Base-by-base conservation (phyloP, 2,329 filamentous ascomycete species). In the Botrytis galanthina region DNA sequence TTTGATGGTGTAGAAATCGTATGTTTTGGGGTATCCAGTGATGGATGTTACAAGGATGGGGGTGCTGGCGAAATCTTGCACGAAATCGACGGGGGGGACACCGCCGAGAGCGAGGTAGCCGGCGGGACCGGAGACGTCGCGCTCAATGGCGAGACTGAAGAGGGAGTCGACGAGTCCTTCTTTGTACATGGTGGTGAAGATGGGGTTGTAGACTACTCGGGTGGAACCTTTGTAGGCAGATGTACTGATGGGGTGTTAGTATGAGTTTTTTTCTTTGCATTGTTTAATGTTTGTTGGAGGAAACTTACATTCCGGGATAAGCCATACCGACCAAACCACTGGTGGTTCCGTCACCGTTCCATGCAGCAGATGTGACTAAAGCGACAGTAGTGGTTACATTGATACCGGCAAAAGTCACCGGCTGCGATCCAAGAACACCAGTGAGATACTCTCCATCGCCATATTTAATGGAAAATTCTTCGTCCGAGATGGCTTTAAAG, bases 251-350 rank as follows among this genome's bases (percentile, higher is more conserved):
- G 3, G 22, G 39, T n/a, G 29, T 54, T 61, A 46, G 57, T 35
- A 20, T 42, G 29, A 29, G 51, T 37, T 35, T 35, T 32, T 54
- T 37, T 2, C 6, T 39, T 51, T 26, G 8, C 51, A 18, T 60
- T 20, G 39, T 8, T 39, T 4, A 32, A 35, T 54, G 26, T 39
- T 20, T 42, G 3, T 3, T 22, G 44, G n/a, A 18, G 32, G 16
- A 20, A 29, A 5, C 75, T 62, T 73, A 76, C 74, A 87, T 76
- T 35, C 82, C 80, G 16, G 84, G 83, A 76, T 86, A 88, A 1
- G 82, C 85, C 16, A 89, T 81, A 1, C 87, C 87, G 4, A 88
- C 76, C 8, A 88, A 79, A 3, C 87, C 87, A 29, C 83, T 84
- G 1, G 84, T 84, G 35, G 82, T 78, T 2, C 80, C 81, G 72